These are phyloP conservation scores for Dioscorea alata DNA, from an alignment of 106 monocot genomes.

Conservation along the genomic window DNA sequence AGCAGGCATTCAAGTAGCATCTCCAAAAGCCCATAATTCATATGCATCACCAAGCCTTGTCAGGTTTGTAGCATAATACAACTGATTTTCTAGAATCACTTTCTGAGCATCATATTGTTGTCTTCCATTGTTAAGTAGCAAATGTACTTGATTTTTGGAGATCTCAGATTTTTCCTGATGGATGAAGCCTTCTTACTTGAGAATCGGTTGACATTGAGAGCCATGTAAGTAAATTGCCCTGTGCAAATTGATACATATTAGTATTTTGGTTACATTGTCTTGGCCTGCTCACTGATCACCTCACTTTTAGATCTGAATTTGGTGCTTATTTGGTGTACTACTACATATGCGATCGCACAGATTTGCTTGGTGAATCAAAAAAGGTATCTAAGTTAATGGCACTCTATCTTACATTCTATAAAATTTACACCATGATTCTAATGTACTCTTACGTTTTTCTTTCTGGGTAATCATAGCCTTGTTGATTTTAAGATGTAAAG, in stretches of 20 bases:
- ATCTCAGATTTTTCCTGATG: constrained; percentile 64
- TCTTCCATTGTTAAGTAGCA: background rate
- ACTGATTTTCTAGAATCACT: no score
- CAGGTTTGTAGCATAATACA: constrained; percentile 18
- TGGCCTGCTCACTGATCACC: background rate
- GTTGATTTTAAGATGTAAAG: no score
- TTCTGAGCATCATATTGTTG: no score
- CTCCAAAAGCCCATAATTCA: constrained; percentile 31
- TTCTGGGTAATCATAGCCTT: no score
- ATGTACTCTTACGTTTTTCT: no score
- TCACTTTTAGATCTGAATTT: constrained; percentile 81
- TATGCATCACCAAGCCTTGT: constrained; percentile 29
- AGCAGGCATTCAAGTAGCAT: constrained; percentile 35
- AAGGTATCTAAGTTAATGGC: constrained; percentile 44
- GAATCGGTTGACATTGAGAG: constrained; percentile 59
- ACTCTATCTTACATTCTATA: no score
- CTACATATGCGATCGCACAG: constrained; percentile 86
- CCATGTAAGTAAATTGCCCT: constrained; percentile 58
- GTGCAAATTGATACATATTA: no score
- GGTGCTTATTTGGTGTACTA: constrained; percentile 70
- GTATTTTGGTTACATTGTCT: no score
- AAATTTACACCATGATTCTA: no score
- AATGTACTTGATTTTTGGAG: background rate
- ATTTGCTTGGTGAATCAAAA: constrained; percentile 64
- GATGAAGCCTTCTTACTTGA: constrained; percentile 75